These are phyloP conservation scores for Pulicaria dysenterica DNA, from an alignment of 129 eudicot species.

Conservation along the genomic window DNA sequence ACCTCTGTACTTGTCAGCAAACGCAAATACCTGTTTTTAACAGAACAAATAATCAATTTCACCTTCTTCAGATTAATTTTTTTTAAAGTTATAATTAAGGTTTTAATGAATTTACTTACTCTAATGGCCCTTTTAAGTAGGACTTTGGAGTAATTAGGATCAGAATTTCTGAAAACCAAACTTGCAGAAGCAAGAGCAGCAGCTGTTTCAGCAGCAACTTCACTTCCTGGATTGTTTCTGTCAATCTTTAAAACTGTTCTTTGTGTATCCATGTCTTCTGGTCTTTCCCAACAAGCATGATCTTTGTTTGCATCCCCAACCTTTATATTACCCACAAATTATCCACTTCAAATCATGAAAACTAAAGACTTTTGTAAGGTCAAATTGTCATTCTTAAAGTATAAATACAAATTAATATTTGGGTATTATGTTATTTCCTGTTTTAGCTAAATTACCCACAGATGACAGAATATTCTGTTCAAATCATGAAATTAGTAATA, in stretches of 20 bases:
- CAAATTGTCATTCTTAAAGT: no score
- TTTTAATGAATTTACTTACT: constrained; percentile 18
- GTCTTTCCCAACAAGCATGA: constrained; percentile 72
- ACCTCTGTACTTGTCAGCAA: constrained; percentile 56
- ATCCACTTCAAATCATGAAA: neutral
- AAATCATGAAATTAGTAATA: neutral
- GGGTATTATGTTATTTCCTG: no score
- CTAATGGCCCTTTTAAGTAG: constrained; percentile 55
- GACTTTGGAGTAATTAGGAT: constrained; percentile 41
- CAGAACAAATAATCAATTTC: neutral
- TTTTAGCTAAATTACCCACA: no score
- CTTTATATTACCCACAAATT: neutral
- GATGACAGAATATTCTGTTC: no score
- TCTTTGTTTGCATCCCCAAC: constrained; percentile 65
- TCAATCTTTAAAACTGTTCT: constrained; percentile 50
- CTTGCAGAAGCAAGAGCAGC: constrained; percentile 77
- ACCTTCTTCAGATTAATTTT: no score
- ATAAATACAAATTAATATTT: no score
- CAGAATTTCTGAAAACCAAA: constrained; percentile 42
- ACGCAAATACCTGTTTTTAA: constrained; percentile 47
- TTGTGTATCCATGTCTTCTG: constrained; percentile 73
- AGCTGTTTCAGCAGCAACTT: constrained; percentile 77
- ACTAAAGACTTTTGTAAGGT: no score
- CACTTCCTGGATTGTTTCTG: constrained; percentile 53
- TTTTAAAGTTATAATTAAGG: neutral